phyloP scores from a whole-genome alignment of 1,139 yeast species.

The Candida albicans region DNA sequence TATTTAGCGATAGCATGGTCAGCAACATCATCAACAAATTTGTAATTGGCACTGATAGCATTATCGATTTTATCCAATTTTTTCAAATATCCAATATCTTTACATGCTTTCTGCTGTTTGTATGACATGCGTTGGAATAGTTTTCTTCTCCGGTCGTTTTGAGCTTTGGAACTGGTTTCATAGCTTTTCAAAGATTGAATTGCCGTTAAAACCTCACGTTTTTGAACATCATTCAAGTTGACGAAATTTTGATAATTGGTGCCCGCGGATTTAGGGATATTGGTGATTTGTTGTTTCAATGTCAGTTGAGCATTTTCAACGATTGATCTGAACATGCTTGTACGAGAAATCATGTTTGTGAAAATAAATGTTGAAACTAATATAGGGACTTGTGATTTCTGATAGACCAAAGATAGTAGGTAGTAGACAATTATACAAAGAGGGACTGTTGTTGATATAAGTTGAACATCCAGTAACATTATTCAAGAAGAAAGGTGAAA shows the following conservation, averaged over 20 bases:
- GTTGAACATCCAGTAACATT: conserved; percentile 8
- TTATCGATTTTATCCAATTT: conserved; percentile 51
- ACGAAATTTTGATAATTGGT: conserved; percentile 17
- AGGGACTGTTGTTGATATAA: conserved; percentile 5
- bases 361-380: conserved; percentile 30
- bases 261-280: conserved; percentile 7
- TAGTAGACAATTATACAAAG: conserved; percentile 9
- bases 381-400: conserved; percentile 28
- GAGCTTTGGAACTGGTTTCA: conserved; percentile 33
- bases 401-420: conserved; percentile 10
- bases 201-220: conserved; percentile 47
- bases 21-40: conserved; percentile 46
- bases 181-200: conserved; percentile 52
- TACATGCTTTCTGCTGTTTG: conserved; percentile 56
- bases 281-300: background rate
- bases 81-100: conserved; percentile 53
- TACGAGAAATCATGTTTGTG: conserved; percentile 34
- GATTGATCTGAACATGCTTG: conserved; percentile 18
- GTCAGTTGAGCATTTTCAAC: conserved; percentile 5
- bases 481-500: background rate
- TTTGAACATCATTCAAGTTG: conserved; percentile 19
- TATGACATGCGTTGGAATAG: conserved; percentile 51
- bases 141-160: conserved; percentile 47
- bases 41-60: conserved; percentile 45
- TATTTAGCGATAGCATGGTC: conserved; percentile 38